Conservation (phyloP, 768 basidiomycete species). For the Hericium coralloides region DNA sequence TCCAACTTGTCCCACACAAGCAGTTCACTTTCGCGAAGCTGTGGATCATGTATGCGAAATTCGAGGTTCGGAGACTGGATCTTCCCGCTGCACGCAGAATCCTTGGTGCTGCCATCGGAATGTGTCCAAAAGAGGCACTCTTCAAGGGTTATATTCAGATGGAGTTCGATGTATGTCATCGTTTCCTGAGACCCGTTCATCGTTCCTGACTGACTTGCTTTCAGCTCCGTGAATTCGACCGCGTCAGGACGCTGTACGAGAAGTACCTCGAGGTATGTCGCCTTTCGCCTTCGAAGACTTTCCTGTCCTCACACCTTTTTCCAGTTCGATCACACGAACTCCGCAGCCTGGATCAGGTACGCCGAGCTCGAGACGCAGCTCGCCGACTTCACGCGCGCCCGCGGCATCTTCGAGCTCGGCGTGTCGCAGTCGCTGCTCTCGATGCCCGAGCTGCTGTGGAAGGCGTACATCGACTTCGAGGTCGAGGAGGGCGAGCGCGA, state of each 20-base stretch:
- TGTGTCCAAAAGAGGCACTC: slow-evolving; percentile 91
- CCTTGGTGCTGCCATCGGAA: slow-evolving; percentile 83
- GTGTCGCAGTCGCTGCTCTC: slow-evolving; percentile 76
- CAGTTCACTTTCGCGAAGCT: slow-evolving; percentile 97
- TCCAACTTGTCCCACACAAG: slow-evolving; percentile 89
- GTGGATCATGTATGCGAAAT: slow-evolving; percentile 88
- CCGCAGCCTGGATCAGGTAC: slow-evolving; percentile 92
- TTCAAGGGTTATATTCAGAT: slow-evolving; percentile 96
- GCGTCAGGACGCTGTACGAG: slow-evolving; percentile 84
- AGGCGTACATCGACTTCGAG: slow-evolving; percentile 96
- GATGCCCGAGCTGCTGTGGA: slow-evolving; percentile 93
- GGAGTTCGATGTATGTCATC: slow-evolving; percentile 62
- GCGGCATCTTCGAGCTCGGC: slow-evolving; percentile 91
- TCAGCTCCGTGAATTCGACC: slow-evolving; percentile 90
- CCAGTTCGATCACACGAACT: slow-evolving; percentile 83
- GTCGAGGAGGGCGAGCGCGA: slow-evolving; percentile 89
- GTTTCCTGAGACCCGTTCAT: background rate
- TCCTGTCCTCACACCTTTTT: background rate
- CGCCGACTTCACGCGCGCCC: slow-evolving; percentile 80
- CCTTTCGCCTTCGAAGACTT: background rate
- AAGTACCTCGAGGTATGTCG: slow-evolving; percentile 80
- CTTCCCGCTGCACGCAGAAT: slow-evolving; percentile 81
- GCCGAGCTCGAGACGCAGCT: slow-evolving; percentile 86
- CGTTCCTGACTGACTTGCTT: background rate
- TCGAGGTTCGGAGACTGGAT: slow-evolving; percentile 81